phyloP scores from a whole-genome alignment of 257 asterid genomes.

The Ligustrum vulgare region DNA sequence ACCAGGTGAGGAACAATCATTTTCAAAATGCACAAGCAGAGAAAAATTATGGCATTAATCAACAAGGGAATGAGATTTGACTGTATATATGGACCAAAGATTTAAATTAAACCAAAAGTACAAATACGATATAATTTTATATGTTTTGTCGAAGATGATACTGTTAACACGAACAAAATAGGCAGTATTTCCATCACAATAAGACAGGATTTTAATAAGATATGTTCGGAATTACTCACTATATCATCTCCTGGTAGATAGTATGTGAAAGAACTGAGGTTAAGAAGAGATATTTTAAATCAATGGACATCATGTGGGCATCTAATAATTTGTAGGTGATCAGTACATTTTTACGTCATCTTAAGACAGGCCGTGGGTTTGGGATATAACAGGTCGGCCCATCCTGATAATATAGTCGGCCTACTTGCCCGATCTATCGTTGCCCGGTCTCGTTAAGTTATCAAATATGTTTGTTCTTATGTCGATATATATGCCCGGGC shows the following conservation, averaged over 20 bases:
- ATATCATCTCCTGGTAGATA: not conserved
- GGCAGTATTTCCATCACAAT: not conserved
- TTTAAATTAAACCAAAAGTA: not conserved
- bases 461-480: too few species aligned
- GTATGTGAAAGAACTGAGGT: not conserved
- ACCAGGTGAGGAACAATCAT: not conserved
- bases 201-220: not conserved
- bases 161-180: not conserved
- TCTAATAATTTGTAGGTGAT: not conserved
- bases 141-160: not conserved
- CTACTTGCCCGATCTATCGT: too few species aligned
- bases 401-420: too few species aligned
- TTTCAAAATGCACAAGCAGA: not conserved
- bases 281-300: not conserved
- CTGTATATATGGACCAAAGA: not conserved
- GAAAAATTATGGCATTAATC: not conserved
- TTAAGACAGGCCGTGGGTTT: too few species aligned
- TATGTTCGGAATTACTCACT: not conserved
- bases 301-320: not conserved
- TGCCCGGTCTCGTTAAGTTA: too few species aligned
- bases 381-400: too few species aligned
- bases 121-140: not conserved
- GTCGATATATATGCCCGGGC: too few species aligned
- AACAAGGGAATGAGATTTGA: not conserved
- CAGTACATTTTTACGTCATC: too few species aligned